phyloP scores from a whole-genome alignment of 148 eudicot species.

The Rhododendron williamsianum region DNA sequence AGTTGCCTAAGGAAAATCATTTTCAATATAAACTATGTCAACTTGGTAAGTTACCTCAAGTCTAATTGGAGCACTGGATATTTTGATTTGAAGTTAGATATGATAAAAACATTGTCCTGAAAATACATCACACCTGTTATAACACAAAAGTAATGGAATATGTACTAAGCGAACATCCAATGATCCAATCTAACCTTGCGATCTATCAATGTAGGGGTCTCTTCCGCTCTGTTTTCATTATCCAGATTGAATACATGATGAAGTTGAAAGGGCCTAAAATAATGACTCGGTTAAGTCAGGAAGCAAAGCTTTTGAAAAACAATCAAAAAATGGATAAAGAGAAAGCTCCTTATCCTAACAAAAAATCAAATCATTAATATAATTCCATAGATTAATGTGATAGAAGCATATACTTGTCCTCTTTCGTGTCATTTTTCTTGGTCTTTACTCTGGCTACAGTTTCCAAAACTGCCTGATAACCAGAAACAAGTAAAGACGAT shows the following conservation, averaged over 20 bases:
- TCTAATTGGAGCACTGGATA: constrained; percentile 86
- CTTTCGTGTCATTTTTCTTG: constrained; percentile 92
- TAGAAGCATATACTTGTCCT: constrained; percentile 56
- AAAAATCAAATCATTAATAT: not conserved
- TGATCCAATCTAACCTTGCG: constrained; percentile 51
- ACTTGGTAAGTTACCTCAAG: constrained; percentile 43
- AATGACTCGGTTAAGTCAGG: not conserved
- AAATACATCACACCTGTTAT: constrained; percentile 13
- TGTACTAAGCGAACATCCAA: not conserved
- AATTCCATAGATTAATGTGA: not conserved
- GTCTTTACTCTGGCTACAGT: constrained; percentile 94
- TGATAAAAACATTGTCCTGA: constrained; percentile 88
- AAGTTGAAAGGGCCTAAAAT: constrained; percentile 66
- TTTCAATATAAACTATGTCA: not conserved
- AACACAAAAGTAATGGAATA: not conserved
- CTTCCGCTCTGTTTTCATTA: constrained; percentile 76
- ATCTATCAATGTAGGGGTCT: constrained; percentile 77
- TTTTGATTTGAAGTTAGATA: constrained; percentile 84
- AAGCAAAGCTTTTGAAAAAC: not conserved
- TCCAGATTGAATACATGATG: constrained; percentile 83
- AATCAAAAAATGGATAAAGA: not conserved
- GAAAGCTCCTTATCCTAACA: not conserved
- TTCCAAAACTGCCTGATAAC: constrained; percentile 76
- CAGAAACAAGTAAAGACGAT: not conserved
- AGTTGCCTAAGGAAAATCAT: not conserved